phyloP scores from a whole-genome alignment of 768 basidiomycete genomes.

The Lanmaoa rubissima region DNA sequence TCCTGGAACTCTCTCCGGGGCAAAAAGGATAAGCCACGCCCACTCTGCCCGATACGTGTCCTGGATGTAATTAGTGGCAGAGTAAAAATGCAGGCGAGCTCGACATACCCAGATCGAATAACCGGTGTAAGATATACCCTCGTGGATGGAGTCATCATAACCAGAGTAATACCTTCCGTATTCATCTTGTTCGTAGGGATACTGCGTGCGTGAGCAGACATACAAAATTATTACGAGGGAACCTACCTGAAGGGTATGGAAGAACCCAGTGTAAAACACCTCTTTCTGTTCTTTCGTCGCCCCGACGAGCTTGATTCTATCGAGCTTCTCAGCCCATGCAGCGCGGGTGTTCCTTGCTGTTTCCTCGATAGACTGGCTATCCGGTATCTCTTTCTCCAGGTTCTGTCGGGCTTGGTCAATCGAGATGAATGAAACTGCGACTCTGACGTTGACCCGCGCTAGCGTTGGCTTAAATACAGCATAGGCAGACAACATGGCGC shows the following conservation, averaged over 20 bases:
- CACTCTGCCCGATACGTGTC: constrained; percentile 79
- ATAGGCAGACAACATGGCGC: constrained; percentile 51
- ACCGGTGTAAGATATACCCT: constrained; percentile 71
- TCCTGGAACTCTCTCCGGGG: constrained; percentile 70
- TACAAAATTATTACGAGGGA: neutral
- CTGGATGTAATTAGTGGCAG: constrained; percentile 33
- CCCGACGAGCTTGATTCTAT: constrained; percentile 48
- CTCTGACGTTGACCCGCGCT: constrained; percentile 48
- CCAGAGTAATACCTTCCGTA: constrained; percentile 70
- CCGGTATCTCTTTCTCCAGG: constrained; percentile 48
- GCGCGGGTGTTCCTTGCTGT: constrained; percentile 48
- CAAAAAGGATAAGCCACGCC: constrained; percentile 75
- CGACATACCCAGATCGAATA: constrained; percentile 73
- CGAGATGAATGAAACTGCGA: constrained; percentile 76
- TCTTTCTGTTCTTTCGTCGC: constrained; percentile 47
- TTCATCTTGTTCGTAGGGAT: constrained; percentile 76
- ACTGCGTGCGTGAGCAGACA: constrained; percentile 39
- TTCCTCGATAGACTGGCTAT: constrained; percentile 46
- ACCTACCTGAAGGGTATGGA: constrained; percentile 57
- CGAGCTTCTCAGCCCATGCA: constrained; percentile 59
- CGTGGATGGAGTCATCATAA: constrained; percentile 64
- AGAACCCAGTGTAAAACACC: constrained; percentile 60
- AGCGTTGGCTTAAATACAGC: constrained; percentile 38
- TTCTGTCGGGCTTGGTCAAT: constrained; percentile 60
- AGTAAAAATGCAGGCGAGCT: neutral